Base-by-base conservation (phyloP, 2,329 filamentous ascomycete genomes). In the Penicillium decumbens region DNA sequence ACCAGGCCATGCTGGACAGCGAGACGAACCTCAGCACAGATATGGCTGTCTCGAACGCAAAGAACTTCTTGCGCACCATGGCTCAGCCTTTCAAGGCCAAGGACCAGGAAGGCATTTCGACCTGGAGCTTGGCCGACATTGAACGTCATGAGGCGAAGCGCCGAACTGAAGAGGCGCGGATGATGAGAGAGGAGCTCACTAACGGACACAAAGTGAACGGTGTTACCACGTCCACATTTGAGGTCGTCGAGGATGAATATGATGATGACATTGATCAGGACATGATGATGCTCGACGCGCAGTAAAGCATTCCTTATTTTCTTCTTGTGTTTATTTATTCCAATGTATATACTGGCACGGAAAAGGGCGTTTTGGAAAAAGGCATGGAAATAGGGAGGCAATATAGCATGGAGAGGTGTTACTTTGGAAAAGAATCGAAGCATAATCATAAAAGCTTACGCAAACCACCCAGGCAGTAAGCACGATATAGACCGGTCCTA, bases 21-120 rank as follows among this genome's bases (percentile, higher is more conserved):
- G 90, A 95, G 59, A 84, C 86, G 9, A 96, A 95, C 61, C 77
- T 98, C 53, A 95, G 88, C 64, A 95, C 93, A 0, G 93, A 98
- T 65, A 95, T 97, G 84, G 89, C 92, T 0, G 87, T 95, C 15
- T 88, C 89, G 48, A 85, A 82, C 41, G 92, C 93, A 9, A 90
- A 95, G 72, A 87, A 87, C 45, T 98, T 98, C 71, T 71, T 98
- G 64, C 81, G 87, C 53, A 85, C 84, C 24, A 98, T 98, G 89
- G 91, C 89, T 4, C 89, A 95, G 67, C 91, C 91, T 3, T 95
- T 95, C 73, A 82, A 82, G 39, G 76, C 84, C 0, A 85, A 81
- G 58, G 85, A 95, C 67, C 90, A 95, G 64, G 91, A 96, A 58
- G 93, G 92, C 0, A 88, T 96, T 63, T 93, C 88, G 62, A 95